Evolutionary conservation across 164 flowering plant genomes (phyloP).

Genomic region (Aristolochia fimbriata): DNA sequence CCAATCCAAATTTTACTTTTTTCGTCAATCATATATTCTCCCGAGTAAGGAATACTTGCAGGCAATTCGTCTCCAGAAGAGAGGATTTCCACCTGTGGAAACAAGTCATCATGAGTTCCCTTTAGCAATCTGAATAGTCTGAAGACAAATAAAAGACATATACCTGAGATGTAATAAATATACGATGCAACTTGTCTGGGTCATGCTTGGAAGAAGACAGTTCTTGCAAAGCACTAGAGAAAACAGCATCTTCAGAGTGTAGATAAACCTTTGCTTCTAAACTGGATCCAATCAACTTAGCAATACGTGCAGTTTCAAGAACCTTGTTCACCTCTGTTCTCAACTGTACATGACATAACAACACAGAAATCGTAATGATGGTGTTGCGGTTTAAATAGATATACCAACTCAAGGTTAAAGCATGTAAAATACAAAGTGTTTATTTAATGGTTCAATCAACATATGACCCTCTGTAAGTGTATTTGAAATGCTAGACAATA

Average conservation of each 20-base stretch:
- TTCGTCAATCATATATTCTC: constrained; percentile 60
- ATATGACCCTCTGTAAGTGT: not conserved
- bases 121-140: not conserved
- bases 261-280: constrained; percentile 88
- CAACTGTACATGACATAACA: constrained; percentile 35
- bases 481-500: not conserved
- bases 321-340: constrained; percentile 89
- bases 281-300: constrained; percentile 82
- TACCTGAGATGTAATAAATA: constrained; percentile 96
- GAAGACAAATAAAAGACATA: not conserved
- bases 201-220: constrained; percentile 52
- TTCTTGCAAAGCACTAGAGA: constrained; percentile 43
- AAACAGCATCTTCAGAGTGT: constrained; percentile 34
- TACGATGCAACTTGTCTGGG: constrained; percentile 70
- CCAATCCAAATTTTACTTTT: constrained; percentile 67
- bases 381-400: not conserved
- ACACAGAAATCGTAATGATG: not conserved
- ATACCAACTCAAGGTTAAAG: not conserved
- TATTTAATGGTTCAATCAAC: not conserved
- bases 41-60: constrained; percentile 35
- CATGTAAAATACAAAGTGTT: not conserved
- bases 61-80: constrained; percentile 27
- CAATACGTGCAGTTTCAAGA: constrained; percentile 71
- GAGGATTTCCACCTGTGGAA: constrained; percentile 62
- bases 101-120: not conserved